A percentile compares a stretch with the other conserved stretches of the same genome.
These are phyloP conservation scores for Phytophthora foliorum DNA, from an alignment of 352 stramenopile species.

Conservation along the genomic window DNA sequence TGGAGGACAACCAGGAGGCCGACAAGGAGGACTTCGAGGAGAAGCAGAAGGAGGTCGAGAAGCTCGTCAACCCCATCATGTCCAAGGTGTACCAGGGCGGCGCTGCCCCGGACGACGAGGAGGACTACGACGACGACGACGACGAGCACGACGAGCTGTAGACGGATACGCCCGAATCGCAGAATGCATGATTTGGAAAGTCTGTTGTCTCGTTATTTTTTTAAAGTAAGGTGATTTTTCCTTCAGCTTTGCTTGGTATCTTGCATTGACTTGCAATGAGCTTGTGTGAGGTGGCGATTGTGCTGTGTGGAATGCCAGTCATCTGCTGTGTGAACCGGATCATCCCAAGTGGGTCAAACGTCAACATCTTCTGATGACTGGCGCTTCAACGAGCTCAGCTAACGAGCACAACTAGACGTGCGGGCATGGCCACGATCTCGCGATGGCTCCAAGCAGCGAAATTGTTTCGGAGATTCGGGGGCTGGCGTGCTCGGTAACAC, in stretches of 20 bases:
- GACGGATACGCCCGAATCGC: constrained; percentile 33
- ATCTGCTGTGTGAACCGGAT: constrained; percentile 3
- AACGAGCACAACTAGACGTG: constrained; percentile 1
- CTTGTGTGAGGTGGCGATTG: not conserved
- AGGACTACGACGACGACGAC: constrained; percentile 70
- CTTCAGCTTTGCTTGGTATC: constrained; percentile 8
- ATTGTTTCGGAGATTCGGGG: constrained; percentile 25
- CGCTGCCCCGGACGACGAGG: constrained; percentile 70
- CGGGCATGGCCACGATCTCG: constrained; percentile 2
- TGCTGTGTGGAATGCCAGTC: constrained; percentile 14
- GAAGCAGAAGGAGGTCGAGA: constrained; percentile 99
- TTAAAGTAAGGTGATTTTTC: constrained; percentile 48
- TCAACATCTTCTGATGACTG: constrained; percentile 35
- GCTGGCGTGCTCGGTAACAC: constrained; percentile 27
- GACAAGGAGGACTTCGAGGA: constrained; percentile 97
- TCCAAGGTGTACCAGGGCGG: constrained; percentile 96
- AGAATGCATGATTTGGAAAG: constrained; percentile 36
- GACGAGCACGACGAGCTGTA: constrained; percentile 98
- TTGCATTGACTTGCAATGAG: not conserved
- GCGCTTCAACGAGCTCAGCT: constrained; percentile 11
- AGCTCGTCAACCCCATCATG: constrained; percentile 99
- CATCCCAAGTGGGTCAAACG: constrained; percentile 20
- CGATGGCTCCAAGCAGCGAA: constrained; percentile 21
- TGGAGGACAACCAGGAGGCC: constrained; percentile 99
- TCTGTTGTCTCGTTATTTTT: constrained; percentile 51